phyloP scores from a whole-genome alignment of 768 basidiomycete genomes.

The Obba rivulosa region DNA sequence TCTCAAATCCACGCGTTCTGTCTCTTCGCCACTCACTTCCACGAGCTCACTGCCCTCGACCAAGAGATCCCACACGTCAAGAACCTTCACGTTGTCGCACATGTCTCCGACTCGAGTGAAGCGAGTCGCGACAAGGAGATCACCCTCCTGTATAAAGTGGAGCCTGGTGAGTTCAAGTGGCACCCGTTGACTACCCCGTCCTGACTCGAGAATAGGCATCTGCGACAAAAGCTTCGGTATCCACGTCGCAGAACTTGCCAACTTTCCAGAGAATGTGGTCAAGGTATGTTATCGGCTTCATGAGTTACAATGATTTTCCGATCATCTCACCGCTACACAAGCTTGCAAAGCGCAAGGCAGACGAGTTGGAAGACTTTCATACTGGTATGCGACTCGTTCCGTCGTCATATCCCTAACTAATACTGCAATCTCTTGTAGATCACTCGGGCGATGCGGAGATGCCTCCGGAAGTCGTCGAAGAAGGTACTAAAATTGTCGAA shows the following conservation, averaged over 20 bases:
- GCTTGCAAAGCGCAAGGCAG: slow-evolving; percentile 90
- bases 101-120: slow-evolving; percentile 56
- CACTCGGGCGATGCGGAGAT: slow-evolving; percentile 35
- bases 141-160: slow-evolving; percentile 67
- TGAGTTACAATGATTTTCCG: not conserved
- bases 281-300: slow-evolving; percentile 47
- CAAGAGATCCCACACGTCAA: slow-evolving; percentile 84
- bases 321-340: slow-evolving; percentile 23
- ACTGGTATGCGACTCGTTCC: slow-evolving; percentile 28
- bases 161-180: slow-evolving; percentile 54
- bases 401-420: slow-evolving; percentile 14
- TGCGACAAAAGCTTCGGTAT: slow-evolving; percentile 99
- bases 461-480: slow-evolving; percentile 57
- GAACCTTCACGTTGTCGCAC: slow-evolving; percentile 94
- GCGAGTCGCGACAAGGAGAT: slow-evolving; percentile 63
- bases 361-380: slow-evolving; percentile 85
- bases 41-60: slow-evolving; percentile 90
- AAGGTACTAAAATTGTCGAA: slow-evolving; percentile 79
- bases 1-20: slow-evolving; percentile 90
- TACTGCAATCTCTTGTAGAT: slow-evolving; percentile 21
- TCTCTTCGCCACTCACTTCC: slow-evolving; percentile 96
- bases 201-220: slow-evolving; percentile 45
- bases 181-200: not conserved
- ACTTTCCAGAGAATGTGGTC: slow-evolving; percentile 93
- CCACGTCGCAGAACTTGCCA: slow-evolving; percentile 94